Conservation (phyloP, 1,284 basidiomycete genomes). For the Pseudozyma thailandica region DNA sequence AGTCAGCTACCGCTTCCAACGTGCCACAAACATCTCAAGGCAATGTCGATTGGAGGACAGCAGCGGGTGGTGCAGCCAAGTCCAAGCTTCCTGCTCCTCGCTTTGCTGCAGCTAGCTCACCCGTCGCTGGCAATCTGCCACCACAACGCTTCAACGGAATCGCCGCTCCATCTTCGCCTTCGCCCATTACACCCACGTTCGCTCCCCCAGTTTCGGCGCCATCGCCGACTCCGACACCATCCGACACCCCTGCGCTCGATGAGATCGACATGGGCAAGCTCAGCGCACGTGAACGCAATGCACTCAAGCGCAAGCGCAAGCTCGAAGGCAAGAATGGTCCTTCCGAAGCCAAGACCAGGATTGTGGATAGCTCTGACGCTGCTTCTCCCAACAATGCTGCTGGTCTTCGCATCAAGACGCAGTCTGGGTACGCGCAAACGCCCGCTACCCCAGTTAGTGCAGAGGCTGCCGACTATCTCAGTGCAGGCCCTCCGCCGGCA, state of each 20-base stretch:
- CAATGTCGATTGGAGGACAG: slow-evolving; percentile 47
- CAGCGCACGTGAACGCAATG: slow-evolving; percentile 83
- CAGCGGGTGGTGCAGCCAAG: slow-evolving; percentile 29
- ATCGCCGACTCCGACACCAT: slow-evolving; percentile 23
- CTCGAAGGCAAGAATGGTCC: slow-evolving; percentile 74
- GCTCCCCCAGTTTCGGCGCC: slow-evolving; percentile 18
- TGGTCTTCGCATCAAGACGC: slow-evolving; percentile 44
- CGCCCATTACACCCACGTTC: slow-evolving; percentile 23
- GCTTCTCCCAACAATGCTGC: slow-evolving; percentile 16
- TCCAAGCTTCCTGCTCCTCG: slow-evolving; percentile 40
- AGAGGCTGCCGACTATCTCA: slow-evolving; percentile 30
- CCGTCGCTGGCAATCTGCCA: slow-evolving; percentile 15
- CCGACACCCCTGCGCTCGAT: slow-evolving; percentile 32
- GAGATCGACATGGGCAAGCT: slow-evolving; percentile 63
- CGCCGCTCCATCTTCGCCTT: slow-evolving; percentile 23
- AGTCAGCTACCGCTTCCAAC: slow-evolving; percentile 9
- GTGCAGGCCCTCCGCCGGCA: slow-evolving; percentile 24
- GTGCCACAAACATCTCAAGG: slow-evolving; percentile 24
- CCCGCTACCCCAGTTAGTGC: slow-evolving; percentile 34
- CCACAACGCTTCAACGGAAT: slow-evolving; percentile 27
- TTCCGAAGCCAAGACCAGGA: slow-evolving; percentile 37
- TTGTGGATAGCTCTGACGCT: slow-evolving; percentile 70
- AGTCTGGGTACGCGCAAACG: slow-evolving; percentile 25
- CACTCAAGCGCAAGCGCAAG: slow-evolving; percentile 90
- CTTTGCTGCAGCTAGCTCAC: slow-evolving; percentile 18